Percentiles rank a stretch among this genome's conserved stretches.
Evolutionary conservation across 305 asterid species (phyloP).

Genomic region (Fraxinus velutina): DNA sequence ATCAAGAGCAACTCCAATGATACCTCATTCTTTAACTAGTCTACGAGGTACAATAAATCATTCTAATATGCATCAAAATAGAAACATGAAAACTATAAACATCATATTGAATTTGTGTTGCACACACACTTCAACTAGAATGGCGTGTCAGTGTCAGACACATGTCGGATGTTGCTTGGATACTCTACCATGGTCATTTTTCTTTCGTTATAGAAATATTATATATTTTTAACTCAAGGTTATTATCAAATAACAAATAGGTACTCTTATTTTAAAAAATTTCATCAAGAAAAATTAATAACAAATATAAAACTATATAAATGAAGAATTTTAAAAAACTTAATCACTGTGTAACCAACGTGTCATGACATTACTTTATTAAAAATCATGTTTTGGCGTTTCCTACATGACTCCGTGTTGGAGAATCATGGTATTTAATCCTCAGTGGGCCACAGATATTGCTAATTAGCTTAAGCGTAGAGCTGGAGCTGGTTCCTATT

Average conservation of each 20-base stretch:
- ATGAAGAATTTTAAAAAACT: neutral
- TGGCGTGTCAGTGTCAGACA: neutral
- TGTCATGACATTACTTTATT: neutral
- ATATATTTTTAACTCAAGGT: neutral
- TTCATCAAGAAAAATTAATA: neutral
- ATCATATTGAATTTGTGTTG: slow-evolving; percentile 7
- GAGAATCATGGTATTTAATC: neutral
- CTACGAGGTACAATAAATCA: neutral
- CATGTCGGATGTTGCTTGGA: neutral
- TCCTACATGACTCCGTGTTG: neutral
- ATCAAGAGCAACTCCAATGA: neutral
- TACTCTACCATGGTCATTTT: neutral
- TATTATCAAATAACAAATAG: neutral
- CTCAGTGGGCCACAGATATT: neutral
- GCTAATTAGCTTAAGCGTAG: neutral
- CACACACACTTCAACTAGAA: neutral
- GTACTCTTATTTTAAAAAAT: neutral
- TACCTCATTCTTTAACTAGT: slow-evolving; percentile 6
- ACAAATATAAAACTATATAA: neutral
- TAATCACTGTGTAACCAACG: neutral
- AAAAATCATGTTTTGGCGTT: neutral
- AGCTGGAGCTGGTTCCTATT: neutral
- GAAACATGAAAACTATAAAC: neutral
- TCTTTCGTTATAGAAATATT: neutral
- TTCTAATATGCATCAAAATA: neutral